These are phyloP conservation scores for Aspergillus sojae DNA, from an alignment of 2,329 filamentous ascomycete species.

Conservation along the genomic window DNA sequence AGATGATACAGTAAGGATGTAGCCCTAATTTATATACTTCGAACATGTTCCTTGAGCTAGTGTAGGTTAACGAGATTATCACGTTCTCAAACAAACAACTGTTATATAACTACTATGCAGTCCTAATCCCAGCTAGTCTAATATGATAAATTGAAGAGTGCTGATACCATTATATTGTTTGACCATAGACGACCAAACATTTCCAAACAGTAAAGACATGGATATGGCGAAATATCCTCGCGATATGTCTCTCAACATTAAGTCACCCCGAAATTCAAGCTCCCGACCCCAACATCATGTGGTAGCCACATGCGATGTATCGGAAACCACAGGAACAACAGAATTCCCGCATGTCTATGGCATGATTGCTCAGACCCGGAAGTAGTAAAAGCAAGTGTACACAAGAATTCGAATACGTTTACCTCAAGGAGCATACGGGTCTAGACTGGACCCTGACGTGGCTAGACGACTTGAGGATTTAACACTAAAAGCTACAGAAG, in stretches of 20 bases:
- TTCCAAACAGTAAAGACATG: neutral
- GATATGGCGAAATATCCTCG: neutral
- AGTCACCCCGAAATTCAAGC: neutral
- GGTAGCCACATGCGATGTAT: neutral
- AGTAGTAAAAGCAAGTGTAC: neutral
- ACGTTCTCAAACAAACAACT: neutral
- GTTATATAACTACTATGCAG: neutral
- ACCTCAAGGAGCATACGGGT: neutral
- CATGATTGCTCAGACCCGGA: neutral
- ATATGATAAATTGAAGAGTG: neutral
- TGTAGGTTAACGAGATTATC: neutral
- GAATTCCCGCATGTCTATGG: neutral
- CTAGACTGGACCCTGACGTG: neutral
- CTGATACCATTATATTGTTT: neutral
- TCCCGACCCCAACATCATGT: neutral
- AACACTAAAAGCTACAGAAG: neutral
- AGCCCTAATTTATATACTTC: neutral
- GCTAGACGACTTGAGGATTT: neutral
- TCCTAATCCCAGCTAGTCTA: neutral
- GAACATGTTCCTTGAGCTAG: neutral
- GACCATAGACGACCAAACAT: neutral
- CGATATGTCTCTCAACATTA: neutral
- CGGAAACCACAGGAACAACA: neutral
- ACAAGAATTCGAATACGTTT: neutral
- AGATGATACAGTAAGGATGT: neutral